Percentiles rank a stretch among this genome's conserved stretches.
phyloP scores from a whole-genome alignment of 495 filamentous ascomycete genomes.

The Penicillium paxilli region DNA sequence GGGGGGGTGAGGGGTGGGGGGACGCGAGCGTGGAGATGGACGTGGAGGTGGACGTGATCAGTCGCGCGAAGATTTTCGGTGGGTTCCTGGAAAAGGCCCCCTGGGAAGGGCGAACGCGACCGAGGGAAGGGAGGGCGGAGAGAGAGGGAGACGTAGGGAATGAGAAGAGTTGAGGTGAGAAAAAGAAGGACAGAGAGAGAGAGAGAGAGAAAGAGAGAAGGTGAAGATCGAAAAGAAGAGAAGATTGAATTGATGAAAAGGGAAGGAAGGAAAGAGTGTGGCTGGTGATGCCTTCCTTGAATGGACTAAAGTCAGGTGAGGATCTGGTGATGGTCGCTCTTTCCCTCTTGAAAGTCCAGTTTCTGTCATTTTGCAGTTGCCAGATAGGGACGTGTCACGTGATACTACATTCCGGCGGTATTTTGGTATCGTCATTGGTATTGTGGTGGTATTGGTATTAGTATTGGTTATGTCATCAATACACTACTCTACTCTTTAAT shows the following conservation, averaged over 20 bases:
- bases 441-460: too few species aligned
- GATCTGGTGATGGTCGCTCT: too few species aligned
- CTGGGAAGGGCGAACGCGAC: not conserved
- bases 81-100: not conserved
- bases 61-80: conserved; percentile 13
- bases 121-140: not conserved
- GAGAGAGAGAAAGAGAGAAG: not conserved
- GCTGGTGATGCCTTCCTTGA: too few species aligned
- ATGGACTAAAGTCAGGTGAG: too few species aligned
- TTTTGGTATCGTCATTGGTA: too few species aligned
- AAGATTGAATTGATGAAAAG: not conserved
- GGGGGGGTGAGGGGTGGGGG: conserved; percentile 5
- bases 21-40: not conserved
- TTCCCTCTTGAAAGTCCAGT: too few species aligned
- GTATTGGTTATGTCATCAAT: too few species aligned
- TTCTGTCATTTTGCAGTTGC: too few species aligned
- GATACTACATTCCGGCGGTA: too few species aligned
- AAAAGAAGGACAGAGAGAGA: not conserved
- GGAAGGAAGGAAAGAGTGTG: too few species aligned
- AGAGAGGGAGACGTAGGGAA: not conserved
- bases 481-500: too few species aligned
- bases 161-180: not conserved
- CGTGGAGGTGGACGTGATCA: conserved; percentile 4
- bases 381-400: too few species aligned
- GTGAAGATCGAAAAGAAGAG: not conserved